Evolutionary conservation across 805 yeast species (phyloP).

Genomic region (Candida loeiensis): DNA sequence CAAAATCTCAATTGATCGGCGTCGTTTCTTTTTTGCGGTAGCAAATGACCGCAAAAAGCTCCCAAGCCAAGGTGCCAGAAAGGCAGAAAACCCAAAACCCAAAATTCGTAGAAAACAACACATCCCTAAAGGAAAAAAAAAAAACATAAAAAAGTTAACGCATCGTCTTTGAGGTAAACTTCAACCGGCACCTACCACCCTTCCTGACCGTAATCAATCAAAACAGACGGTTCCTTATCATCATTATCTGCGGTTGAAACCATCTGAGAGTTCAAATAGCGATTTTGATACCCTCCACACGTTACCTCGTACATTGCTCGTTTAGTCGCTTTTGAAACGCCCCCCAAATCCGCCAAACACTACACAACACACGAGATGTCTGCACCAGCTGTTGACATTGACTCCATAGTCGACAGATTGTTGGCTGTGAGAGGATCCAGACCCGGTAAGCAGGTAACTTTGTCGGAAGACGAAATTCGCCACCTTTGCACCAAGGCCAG

Average conservation of each 20-base stretch:
- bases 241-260: neutral
- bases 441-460: slow-evolving; percentile 95
- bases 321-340: slow-evolving; percentile 1
- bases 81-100: neutral
- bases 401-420: slow-evolving; percentile 93
- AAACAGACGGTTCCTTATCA: neutral
- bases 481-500: slow-evolving; percentile 96
- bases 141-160: slow-evolving; percentile 8
- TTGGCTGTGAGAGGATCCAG: slow-evolving; percentile 97
- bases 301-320: slow-evolving; percentile 1
- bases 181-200: slow-evolving; percentile 3
- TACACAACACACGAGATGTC: slow-evolving; percentile 1
- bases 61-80: neutral
- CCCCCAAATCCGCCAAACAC: neutral
- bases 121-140: slow-evolving; percentile 5
- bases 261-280: neutral
- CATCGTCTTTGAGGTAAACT: slow-evolving; percentile 8
- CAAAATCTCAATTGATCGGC: neutral
- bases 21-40: neutral
- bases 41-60: neutral
- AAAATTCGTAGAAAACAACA: slow-evolving; percentile 7
- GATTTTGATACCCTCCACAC: neutral
- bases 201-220: slow-evolving; percentile 6
- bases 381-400: slow-evolving; percentile 55
- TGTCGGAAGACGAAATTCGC: slow-evolving; percentile 91